Evolutionary conservation across 2,329 filamentous ascomycete genomes (phyloP).

Genomic region (Cadophora sp.): DNA sequence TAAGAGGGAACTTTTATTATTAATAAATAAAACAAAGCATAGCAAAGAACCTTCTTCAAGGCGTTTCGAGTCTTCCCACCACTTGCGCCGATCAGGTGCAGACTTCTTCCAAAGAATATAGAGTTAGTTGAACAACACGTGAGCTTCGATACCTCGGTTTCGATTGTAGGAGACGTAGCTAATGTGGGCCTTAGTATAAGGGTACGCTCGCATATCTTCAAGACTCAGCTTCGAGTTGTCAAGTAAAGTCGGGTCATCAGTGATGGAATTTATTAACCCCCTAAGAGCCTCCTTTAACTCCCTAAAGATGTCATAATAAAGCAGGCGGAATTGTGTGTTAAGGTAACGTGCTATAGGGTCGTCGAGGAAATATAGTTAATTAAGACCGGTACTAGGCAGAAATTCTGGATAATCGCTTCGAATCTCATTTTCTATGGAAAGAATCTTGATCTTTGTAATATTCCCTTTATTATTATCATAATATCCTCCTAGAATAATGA

Average conservation of each 20-base stretch:
- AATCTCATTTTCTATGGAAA: no score
- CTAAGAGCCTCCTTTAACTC: conserved; percentile 52
- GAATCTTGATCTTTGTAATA: no score
- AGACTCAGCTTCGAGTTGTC: conserved; percentile 31
- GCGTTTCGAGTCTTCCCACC: conserved; percentile 36
- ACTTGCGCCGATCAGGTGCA: conserved; percentile 27
- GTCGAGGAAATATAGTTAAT: conserved; percentile 49
- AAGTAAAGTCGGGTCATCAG: conserved; percentile 26
- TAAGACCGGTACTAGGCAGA: conserved; percentile 49
- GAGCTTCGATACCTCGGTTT: conserved; percentile 50
- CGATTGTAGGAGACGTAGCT: conserved; percentile 28
- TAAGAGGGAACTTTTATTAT: conserved; percentile 21
- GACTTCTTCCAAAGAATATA: conserved; percentile 30
- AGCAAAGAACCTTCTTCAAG: conserved; percentile 35
- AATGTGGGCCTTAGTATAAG: conserved; percentile 42
- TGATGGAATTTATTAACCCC: conserved; percentile 33
- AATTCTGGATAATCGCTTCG: conserved; percentile 51
- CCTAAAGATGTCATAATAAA: conserved; percentile 52
- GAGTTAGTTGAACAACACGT: conserved; percentile 53
- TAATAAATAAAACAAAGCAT: conserved; percentile 28
- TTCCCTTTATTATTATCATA: no score
- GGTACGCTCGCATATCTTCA: conserved; percentile 30
- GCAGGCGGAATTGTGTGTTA: conserved; percentile 41
- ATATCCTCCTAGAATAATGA: no score
- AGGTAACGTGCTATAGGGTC: conserved; percentile 38